These are phyloP conservation scores for Metschnikowia koreensis DNA, from an alignment of 805 yeast genomes.

Conservation along the genomic window DNA sequence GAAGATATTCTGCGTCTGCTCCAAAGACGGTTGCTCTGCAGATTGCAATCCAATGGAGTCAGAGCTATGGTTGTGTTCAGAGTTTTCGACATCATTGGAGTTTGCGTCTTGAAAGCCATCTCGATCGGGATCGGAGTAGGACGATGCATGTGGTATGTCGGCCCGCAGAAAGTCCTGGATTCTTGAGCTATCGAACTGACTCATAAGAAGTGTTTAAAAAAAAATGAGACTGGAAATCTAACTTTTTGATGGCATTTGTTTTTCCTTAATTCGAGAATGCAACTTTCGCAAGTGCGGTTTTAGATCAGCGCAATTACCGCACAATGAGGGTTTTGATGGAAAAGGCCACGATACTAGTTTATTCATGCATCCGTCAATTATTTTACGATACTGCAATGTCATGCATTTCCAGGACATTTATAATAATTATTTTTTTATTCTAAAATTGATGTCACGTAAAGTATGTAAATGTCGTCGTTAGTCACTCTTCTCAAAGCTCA, in stretches of 20 bases:
- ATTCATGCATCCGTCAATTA: too few species aligned
- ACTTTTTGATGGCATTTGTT: too few species aligned
- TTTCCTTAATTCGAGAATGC: too few species aligned
- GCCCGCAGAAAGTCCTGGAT: constrained; percentile 5
- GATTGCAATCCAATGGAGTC: constrained; percentile 8
- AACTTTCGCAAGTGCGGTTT: too few species aligned
- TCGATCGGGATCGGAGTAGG: constrained; percentile 6
- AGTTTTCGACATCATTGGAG: constrained; percentile 2
- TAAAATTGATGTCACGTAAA: background rate
- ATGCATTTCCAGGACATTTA: background rate
- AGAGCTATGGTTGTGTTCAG: constrained; percentile 6
- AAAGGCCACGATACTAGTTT: too few species aligned
- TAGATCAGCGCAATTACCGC: too few species aligned
- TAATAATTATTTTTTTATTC: background rate
- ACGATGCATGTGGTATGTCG: constrained; percentile 7
- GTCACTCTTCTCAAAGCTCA: constrained; percentile 1
- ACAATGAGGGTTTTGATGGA: too few species aligned
- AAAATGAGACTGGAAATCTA: too few species aligned
- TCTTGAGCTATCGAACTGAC: constrained; percentile 1
- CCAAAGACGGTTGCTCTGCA: constrained; percentile 33
- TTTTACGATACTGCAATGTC: too few species aligned
- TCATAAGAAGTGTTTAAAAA: background rate
- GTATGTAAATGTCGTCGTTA: background rate
- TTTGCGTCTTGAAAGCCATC: constrained; percentile 1
- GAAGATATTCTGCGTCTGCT: constrained; percentile 40